phyloP scores from a whole-genome alignment of 352 stramenopile genomes.

The Saprolegnia parasitica region DNA sequence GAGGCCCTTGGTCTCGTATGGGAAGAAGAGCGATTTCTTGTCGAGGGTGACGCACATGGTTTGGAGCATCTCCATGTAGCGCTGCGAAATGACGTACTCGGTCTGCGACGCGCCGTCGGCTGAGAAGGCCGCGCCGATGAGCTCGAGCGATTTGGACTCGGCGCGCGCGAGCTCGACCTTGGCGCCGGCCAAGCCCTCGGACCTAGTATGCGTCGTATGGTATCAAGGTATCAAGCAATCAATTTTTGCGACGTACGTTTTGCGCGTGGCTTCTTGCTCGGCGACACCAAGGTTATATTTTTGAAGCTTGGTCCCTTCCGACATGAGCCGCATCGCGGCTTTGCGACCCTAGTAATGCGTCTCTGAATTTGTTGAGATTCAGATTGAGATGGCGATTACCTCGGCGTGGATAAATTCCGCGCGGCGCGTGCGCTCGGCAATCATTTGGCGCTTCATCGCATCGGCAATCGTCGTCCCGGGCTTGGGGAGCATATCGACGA shows the following conservation, averaged over 20 bases:
- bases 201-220: conserved; percentile 10
- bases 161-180: conserved; percentile 36
- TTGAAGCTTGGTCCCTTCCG: conserved; percentile 36
- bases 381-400: background rate
- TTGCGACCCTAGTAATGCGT: conserved; percentile 36
- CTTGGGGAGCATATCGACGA: conserved; percentile 36
- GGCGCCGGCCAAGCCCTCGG: conserved; percentile 32
- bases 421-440: conserved; percentile 36
- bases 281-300: conserved; percentile 43
- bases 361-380: background rate
- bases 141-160: conserved; percentile 31
- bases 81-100: conserved; percentile 34
- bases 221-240: background rate
- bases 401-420: conserved; percentile 40
- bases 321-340: conserved; percentile 33
- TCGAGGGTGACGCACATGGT: conserved; percentile 20
- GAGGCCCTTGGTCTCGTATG: conserved; percentile 32
- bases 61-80: conserved; percentile 34
- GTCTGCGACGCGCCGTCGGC: conserved; percentile 31
- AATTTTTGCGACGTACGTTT: conserved; percentile 26
- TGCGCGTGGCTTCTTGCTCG: conserved; percentile 40
- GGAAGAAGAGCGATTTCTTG: conserved; percentile 34
- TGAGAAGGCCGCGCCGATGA: conserved; percentile 30
- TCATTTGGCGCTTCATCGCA: conserved; percentile 42
- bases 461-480: conserved; percentile 30